Base-by-base conservation (phyloP, 129 eudicot species). In the Mikania micrantha region DNA sequence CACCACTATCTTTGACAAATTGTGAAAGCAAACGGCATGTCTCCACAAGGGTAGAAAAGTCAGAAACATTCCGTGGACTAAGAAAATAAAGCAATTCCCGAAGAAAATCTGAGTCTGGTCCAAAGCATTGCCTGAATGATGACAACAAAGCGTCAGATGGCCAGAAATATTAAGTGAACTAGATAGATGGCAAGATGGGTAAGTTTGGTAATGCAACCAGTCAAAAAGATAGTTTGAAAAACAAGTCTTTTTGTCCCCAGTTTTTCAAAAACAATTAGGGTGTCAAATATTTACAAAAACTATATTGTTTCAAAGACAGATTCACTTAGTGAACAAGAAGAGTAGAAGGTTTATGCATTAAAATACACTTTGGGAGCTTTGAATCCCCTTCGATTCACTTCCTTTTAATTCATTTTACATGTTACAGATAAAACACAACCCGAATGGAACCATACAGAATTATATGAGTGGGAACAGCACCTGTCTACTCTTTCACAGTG, bases 61-160 rank as follows among this genome's bases (percentile, higher is more conserved):
- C 98, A 24, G 85, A 78, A 74, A 13, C 79, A 20, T 88, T 67
- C 57, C 42, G 72, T 59, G 98, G 83, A 72, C 88, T 86, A 60
- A 82, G 77, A 83, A 93, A 93, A 76, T 78, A 93, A 13, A 84
- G 87, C 58, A 93, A 77, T 21, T 84, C 86, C 61, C 78, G 77
- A 66, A 93, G 96, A 77, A 93, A 93, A 79, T 80, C 87, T 11
- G 95, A 93, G 67, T 82, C 83, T 47, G 92, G 90, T 32, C 87
- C 85, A 71, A 93, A 88, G 76, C 96, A 84, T 48, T 81, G 84
- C 78, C 98, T 93, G 92, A 73, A 80, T 34, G 67, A 53, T 69
- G 16, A 57, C 32, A 71, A 42, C 13, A 78, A 60, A 58, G 39
- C 42, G 35, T 58, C 75, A 67, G 54, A 69, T 66, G 72, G 72